Evolutionary conservation across 495 filamentous ascomycete species (phyloP), one percentile per base, ranked within the genome.

Genomic region (Lichina pygmaea): DNA sequence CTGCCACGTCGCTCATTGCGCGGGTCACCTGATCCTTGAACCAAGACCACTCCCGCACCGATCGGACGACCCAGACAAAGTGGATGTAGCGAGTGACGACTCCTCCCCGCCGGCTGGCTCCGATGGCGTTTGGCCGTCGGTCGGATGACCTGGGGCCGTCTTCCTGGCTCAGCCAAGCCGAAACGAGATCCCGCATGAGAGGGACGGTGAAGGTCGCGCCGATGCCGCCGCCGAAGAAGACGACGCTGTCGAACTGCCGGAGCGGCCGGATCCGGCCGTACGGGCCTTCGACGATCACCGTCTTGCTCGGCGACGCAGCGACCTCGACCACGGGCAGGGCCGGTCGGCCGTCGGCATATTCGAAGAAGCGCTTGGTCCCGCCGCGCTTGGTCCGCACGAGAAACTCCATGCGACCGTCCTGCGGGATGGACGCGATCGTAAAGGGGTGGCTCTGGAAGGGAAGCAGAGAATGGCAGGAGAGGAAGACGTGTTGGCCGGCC

Each of bases 371-470:
- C 34, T 62, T 64, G 0, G 83, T 86, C 41, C 78, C 77, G 5
- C 83, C 82, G 36, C 63, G 62, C 49, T 83, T 73, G 2, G 77
- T 70, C 41, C 77, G 72, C 8, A 89, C 65, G 15, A 82, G 63
- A 36, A 91, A 72, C 49, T 84, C 78, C 49, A 89, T 65, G 41
- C 63, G 62, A 7, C 65, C 61, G 42, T 73, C 70, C 1, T 55
- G 58, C 0, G 74, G 70, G 8, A 75, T 57, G 1, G 70, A 71
- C 24, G 75, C 68, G 47, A 91, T 81, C 7, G 82, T 86, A 55
- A 86, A 89, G 0, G 84, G 84, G 46, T 93, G 84, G 0, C 70
- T 71, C 55, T 91, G 78, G 5, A 84, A 53, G 0, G 71, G 70
- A 0, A 68, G 73, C 7, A 92, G 57, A 5, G 62, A 64, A 49